These are phyloP conservation scores for Emergomyces orientalis DNA, from an alignment of 2,329 filamentous ascomycete genomes.

Conservation along the genomic window DNA sequence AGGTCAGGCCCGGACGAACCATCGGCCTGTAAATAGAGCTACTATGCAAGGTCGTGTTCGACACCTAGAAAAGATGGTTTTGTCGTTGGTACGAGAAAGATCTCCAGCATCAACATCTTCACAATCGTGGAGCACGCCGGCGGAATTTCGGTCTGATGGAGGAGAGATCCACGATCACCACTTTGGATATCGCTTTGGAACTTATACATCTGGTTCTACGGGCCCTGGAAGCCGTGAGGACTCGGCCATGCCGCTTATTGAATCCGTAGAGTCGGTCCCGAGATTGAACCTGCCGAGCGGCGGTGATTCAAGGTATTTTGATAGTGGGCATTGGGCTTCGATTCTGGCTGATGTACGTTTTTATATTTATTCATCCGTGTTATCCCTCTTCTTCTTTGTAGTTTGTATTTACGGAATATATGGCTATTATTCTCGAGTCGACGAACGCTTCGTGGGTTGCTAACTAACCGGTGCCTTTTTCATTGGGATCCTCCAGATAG, in stretches of 20 bases:
- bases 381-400: neutral
- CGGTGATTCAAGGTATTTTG: neutral
- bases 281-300: slow-evolving; percentile 38
- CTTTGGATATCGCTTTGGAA: neutral
- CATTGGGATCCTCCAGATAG: neutral
- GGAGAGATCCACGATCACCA: neutral
- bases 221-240: slow-evolving; percentile 32
- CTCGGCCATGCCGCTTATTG: slow-evolving; percentile 32
- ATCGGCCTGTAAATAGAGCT: slow-evolving; percentile 56
- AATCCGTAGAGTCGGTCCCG: slow-evolving; percentile 44
- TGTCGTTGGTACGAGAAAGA: neutral
- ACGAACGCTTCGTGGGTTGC: no score
- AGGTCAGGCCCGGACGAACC: slow-evolving; percentile 32
- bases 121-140: neutral
- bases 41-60: slow-evolving; percentile 31
- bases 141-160: neutral
- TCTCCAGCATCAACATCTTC: neutral
- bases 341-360: slow-evolving; percentile 4
- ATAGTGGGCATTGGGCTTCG: slow-evolving; percentile 5
- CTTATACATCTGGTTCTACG: slow-evolving; percentile 21
- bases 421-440: neutral
- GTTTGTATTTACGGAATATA: neutral
- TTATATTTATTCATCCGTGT: neutral
- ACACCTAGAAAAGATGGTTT: neutral
- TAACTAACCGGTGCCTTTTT: neutral